Conservation (phyloP, 495 filamentous ascomycete genomes). For the Penicillium cataractarum region DNA sequence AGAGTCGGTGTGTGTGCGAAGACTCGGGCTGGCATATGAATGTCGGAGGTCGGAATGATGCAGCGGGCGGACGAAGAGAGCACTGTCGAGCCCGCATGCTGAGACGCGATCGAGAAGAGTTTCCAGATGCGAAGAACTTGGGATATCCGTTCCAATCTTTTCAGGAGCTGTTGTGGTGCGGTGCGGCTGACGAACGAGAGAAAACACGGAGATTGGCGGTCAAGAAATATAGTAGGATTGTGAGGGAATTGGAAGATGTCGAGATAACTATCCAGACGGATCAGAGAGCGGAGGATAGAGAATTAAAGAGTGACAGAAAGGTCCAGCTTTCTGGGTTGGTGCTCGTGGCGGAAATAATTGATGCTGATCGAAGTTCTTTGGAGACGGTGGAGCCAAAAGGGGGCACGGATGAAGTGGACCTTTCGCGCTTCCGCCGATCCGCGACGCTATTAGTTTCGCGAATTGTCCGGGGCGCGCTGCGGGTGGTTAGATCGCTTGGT, state of each 20-base stretch:
- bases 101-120: constrained; percentile 21
- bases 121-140: constrained; percentile 5
- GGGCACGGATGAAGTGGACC: constrained; percentile 23
- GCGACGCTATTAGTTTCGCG: constrained; percentile 20
- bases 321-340: constrained; percentile 1
- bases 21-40: constrained; percentile 26
- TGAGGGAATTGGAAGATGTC: not conserved
- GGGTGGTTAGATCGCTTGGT: not conserved
- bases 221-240: constrained; percentile 5
- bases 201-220: constrained; percentile 15
- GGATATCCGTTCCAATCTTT: constrained; percentile 6
- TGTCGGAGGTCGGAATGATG: constrained; percentile 26
- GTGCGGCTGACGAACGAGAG: not conserved
- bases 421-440: constrained; percentile 18
- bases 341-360: constrained; percentile 10
- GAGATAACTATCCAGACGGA: not conserved
- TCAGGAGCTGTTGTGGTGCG: constrained; percentile 2
- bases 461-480: constrained; percentile 11
- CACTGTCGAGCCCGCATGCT: constrained; percentile 38
- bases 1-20: constrained; percentile 16
- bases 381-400: constrained; percentile 24
- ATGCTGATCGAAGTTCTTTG: constrained; percentile 16
- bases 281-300: not conserved
- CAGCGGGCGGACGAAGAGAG: constrained; percentile 28
- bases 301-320: not conserved